Conservation (phyloP, 371 early-diverging fungal species). For the Mucor velutinosus region DNA sequence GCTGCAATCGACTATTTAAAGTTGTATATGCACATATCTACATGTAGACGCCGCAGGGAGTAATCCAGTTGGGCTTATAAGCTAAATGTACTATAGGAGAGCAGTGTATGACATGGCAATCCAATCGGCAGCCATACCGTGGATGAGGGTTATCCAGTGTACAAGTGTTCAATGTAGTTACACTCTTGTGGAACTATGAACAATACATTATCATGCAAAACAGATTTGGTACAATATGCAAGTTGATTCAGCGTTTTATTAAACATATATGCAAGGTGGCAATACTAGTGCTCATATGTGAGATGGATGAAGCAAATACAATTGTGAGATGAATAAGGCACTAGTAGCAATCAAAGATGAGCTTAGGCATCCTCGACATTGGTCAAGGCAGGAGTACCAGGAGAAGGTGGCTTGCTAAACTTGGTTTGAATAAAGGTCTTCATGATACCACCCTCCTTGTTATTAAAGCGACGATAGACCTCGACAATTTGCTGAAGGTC, state of each 20-base stretch:
- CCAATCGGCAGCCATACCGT: background rate
- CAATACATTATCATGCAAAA: no score
- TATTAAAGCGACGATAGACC: slow-evolving; percentile 56
- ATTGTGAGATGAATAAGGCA: no score
- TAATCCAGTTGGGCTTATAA: background rate
- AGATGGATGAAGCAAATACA: background rate
- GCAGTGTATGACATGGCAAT: background rate
- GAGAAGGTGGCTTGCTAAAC: slow-evolving; percentile 22
- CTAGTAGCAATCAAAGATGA: background rate
- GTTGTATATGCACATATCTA: background rate
- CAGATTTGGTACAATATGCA: background rate
- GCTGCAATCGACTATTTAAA: slow-evolving; percentile 1
- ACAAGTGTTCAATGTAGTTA: background rate
- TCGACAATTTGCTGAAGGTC: slow-evolving; percentile 47
- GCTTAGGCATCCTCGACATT: background rate
- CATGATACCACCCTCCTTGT: slow-evolving; percentile 54
- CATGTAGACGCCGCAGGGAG: background rate
- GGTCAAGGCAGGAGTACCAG: slow-evolving; percentile 12
- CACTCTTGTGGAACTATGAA: background rate
- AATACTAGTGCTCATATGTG: background rate
- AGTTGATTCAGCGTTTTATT: background rate
- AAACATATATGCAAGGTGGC: background rate
- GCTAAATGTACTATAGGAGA: background rate
- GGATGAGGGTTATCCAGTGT: background rate
- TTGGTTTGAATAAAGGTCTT: slow-evolving; percentile 51